phyloP scores from a whole-genome alignment of 2,329 filamentous ascomycete species.

The Penicillium sp. region DNA sequence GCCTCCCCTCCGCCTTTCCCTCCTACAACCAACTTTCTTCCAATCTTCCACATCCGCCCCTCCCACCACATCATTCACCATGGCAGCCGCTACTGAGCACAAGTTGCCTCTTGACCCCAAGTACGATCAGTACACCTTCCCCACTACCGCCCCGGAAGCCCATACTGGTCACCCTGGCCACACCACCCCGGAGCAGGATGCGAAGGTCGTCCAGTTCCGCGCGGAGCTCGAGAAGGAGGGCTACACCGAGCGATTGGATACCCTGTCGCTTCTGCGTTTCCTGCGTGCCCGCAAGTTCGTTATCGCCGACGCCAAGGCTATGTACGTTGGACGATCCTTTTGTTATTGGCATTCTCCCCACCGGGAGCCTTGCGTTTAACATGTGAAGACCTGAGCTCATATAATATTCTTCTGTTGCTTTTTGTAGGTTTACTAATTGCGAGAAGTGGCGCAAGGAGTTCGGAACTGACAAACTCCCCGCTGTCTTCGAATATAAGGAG shows the following conservation, averaged over 20 bases:
- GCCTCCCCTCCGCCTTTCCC: conserved; percentile 19
- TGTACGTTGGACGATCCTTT: conserved; percentile 60
- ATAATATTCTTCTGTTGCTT: neutral
- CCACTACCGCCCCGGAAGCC: conserved; percentile 69
- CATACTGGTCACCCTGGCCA: conserved; percentile 83
- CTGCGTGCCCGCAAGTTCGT: conserved; percentile 94
- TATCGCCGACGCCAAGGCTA: conserved; percentile 77
- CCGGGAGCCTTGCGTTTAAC: neutral
- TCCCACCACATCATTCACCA: conserved; percentile 23
- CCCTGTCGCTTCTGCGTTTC: conserved; percentile 88
- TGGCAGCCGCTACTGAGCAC: conserved; percentile 31
- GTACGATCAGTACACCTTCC: conserved; percentile 96
- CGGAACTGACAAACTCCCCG: conserved; percentile 77
- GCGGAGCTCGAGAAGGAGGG: conserved; percentile 80
- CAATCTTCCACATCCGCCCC: conserved; percentile 7
- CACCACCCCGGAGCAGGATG: conserved; percentile 83
- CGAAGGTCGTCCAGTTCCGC: conserved; percentile 82
- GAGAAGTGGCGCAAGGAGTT: conserved; percentile 91
- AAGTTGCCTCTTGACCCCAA: conserved; percentile 69
- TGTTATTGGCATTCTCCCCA: neutral
- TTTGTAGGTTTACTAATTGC: conserved; percentile 76
- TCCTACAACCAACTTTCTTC: conserved; percentile 12
- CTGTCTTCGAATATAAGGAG: conserved; percentile 83
- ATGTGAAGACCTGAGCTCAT: neutral
- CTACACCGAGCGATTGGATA: conserved; percentile 82